Base-by-base conservation (phyloP, 2,329 filamentous ascomycete genomes). In the Claviceps maximensis region DNA sequence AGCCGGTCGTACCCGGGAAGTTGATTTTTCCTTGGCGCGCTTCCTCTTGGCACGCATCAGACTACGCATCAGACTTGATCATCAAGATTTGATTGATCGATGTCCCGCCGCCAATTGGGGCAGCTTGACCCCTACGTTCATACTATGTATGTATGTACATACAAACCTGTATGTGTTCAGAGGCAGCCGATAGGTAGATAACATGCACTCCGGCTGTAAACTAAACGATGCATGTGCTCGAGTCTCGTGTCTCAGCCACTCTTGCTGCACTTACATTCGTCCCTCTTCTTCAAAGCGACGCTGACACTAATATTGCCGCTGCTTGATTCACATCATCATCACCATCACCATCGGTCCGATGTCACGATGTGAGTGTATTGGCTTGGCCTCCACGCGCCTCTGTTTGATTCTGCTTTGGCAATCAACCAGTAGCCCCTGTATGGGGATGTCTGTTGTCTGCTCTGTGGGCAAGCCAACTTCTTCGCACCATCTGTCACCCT, bases 1-100 rank as follows among this genome's bases (percentile, higher is more conserved):
- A 52, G 53, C 53, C 53, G 47, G 53, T 36, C 40, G 17, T 40
- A 10, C 21, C 41, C 44, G 45, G 33, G 45, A 48, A 41, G 25
- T 31, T 47, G 25, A 45, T 36, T 38, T 36, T 33, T 36, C 33
- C 13, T 46, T 31, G 41, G 41, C 41, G 21, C 42, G 21, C 8
- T 25, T 25, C 23, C 8, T 29, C 44, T 46, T 46, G 44, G 23
- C 44, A 4, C 23, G 9, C 27, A 10, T 36, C n/a, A 12, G 23
- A n/a, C n/a, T n/a, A n/a, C n/a, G n/a, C n/a, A n/a, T n/a, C n/a
- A 13, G 19, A 9, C 41, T n/a, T 44, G 3, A 25, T 46, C 13
- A n/a, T n/a, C 42, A 46, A n/a, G 15, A 44, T n/a, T n/a, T n/a
- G n/a, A n/a, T n/a, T n/a, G n/a, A 38, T 3, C 7, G 23, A 15